Evolutionary conservation across 441 rosid species (phyloP), one percentile per base, ranked within the genome.

Genomic region (Manihot esculenta): DNA sequence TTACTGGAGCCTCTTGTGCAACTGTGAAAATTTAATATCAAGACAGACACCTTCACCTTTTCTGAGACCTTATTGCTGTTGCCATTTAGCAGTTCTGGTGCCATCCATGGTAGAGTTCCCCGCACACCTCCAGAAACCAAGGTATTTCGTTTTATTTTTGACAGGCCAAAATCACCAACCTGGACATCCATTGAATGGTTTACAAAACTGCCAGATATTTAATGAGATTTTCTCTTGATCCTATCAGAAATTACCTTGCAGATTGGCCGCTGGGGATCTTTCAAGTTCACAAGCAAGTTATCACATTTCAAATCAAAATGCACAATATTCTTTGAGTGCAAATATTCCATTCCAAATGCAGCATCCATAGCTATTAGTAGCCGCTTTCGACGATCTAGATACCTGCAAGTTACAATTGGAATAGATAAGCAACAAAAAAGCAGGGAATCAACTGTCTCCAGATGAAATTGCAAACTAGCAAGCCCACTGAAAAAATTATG

Each of bases 21-120:
- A 38, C 42, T 38, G 42, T 38, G 42, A 38, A 38, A 38, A 38
- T 38, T 5, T 38, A 38, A 38, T 38, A 38, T 38, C 42, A 38
- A 10, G 62, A 62, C 53, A n/a, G 72, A 73, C 63, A 55, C 9
- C 56, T 33, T 77, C 81, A 93, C 99, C 90, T 96, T 96, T 68
- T 93, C 98, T 33, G 99, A 96, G 58, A 96, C 99, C 84, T 85
- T 93, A 70, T 75, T 93, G 77, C 97, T 91, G 86, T 92, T 83
- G 58, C 98, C 97, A 64, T 91, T 93, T 74, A 93, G 83, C 69
- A 96, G 89, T 81, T 96, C 99, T 0, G 98, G 99, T 56, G 99
- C 99, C 99, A 93, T 96, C 99, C 99, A 96, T 56, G 99, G 99
- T 62, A 96, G 83, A 76, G 99, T 96, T 80, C 99, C 99, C 44